Percentiles rank a stretch among this genome's conserved stretches.
These are phyloP conservation scores for Diaporthe australafricana DNA, from an alignment of 2,329 filamentous ascomycete genomes.

Conservation along the genomic window DNA sequence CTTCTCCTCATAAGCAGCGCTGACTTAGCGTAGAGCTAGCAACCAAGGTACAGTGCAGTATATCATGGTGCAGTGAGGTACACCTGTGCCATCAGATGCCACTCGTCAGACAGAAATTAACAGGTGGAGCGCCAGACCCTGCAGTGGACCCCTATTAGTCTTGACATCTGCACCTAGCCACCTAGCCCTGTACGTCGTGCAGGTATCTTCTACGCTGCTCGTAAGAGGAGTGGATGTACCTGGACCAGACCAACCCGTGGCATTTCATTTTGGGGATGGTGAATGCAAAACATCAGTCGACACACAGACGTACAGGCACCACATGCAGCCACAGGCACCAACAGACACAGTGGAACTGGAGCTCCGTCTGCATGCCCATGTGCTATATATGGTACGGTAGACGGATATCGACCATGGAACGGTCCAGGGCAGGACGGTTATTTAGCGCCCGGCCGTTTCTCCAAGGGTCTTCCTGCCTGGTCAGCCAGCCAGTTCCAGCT, in stretches of 20 bases:
- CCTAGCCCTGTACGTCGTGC: neutral
- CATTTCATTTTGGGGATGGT: neutral
- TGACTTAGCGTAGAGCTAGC: neutral
- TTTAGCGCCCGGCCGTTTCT: constrained; percentile 9
- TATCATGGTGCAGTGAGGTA: neutral
- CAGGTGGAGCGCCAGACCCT: constrained; percentile 4
- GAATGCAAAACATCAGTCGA: constrained; percentile 17
- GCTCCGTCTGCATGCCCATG: neutral
- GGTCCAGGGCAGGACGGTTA: neutral
- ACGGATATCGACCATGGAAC: neutral
- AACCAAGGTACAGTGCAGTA: too few species aligned
- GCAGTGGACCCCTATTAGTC: neutral
- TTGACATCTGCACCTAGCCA: constrained; percentile 1
- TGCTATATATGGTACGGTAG: neutral
- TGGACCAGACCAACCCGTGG: neutral
- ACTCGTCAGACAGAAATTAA: neutral
- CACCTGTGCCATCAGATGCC: neutral
- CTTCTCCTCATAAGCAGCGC: neutral
- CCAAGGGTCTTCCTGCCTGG: constrained; percentile 1
- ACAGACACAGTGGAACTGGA: neutral
- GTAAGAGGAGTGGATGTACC: neutral
- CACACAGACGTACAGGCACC: constrained; percentile 7
- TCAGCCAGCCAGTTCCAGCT: neutral
- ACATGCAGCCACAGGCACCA: neutral
- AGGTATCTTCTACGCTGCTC: neutral